Evolutionary conservation across 495 filamentous ascomycete species (phyloP).

Genomic region (Penicillium turbatum): DNA sequence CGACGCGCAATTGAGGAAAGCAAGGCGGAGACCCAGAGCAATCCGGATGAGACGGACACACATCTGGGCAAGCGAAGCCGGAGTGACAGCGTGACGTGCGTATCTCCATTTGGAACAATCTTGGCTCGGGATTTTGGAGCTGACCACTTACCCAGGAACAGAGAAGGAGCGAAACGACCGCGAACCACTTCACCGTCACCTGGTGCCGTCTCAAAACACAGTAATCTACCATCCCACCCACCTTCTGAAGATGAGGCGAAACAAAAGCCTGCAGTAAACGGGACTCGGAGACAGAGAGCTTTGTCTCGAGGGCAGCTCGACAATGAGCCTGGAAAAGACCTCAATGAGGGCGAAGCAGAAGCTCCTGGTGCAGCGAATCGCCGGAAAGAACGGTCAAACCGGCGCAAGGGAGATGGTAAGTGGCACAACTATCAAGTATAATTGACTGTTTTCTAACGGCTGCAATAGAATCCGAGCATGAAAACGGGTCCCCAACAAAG

Average conservation of each 20-base stretch:
- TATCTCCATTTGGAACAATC: constrained; percentile 10
- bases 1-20: constrained; percentile 91
- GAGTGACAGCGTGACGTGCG: constrained; percentile 92
- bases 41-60: constrained; percentile 44
- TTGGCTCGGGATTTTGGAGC: constrained; percentile 11
- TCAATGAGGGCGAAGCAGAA: constrained; percentile 59
- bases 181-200: constrained; percentile 71
- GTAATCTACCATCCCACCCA: constrained; percentile 42
- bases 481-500: constrained; percentile 40
- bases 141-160: constrained; percentile 42
- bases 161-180: constrained; percentile 60
- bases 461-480: constrained; percentile 34
- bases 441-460: constrained; percentile 4
- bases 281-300: constrained; percentile 61
- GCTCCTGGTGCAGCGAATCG: constrained; percentile 66
- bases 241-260: constrained; percentile 70
- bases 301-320: constrained; percentile 64
- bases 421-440: neutral
- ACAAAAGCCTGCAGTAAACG: constrained; percentile 42
- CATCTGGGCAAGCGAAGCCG: constrained; percentile 76
- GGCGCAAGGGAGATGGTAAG: constrained; percentile 73
- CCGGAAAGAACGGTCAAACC: constrained; percentile 69
- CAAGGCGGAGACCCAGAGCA: constrained; percentile 60
- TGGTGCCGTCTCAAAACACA: constrained; percentile 50
- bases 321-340: constrained; percentile 63